phyloP scores from a whole-genome alignment of 2,329 filamentous ascomycete species.

The Epichloe festucae region DNA sequence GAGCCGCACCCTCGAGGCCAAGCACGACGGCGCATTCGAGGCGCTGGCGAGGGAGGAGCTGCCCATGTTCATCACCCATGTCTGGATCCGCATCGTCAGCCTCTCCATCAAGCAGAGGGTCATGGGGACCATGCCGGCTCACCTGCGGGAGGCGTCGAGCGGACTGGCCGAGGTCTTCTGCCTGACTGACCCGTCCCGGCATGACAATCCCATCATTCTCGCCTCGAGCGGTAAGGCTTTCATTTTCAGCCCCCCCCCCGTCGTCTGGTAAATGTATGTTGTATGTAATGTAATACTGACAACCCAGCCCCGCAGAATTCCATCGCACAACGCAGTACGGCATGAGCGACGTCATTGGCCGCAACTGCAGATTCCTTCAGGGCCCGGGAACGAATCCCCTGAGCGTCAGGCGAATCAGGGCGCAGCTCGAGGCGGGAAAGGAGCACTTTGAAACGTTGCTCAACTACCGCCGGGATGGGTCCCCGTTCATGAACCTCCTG shows the following conservation, averaged over 20 bases:
- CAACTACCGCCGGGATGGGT: slow-evolving; percentile 66
- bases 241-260: too few relatives aligned
- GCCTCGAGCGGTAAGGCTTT: slow-evolving; percentile 50
- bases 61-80: slow-evolving; percentile 57
- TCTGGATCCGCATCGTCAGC: slow-evolving; percentile 57
- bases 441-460: slow-evolving; percentile 63
- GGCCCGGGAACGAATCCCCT: slow-evolving; percentile 55
- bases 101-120: slow-evolving; percentile 54
- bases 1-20: slow-evolving; percentile 47
- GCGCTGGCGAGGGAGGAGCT: slow-evolving; percentile 53
- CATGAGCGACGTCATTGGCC: slow-evolving; percentile 56
- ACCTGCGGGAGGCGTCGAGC: slow-evolving; percentile 57
- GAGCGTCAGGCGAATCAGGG: slow-evolving; percentile 47
- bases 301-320: slow-evolving; percentile 41
- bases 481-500: slow-evolving; percentile 62
- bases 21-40: slow-evolving; percentile 52
- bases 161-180: slow-evolving; percentile 68
- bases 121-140: slow-evolving; percentile 50
- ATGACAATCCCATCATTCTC: slow-evolving; percentile 66
- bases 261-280: too few relatives aligned
- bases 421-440: slow-evolving; percentile 45
- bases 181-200: slow-evolving; percentile 57
- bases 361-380: slow-evolving; percentile 68
- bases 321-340: slow-evolving; percentile 64
- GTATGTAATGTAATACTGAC: too few relatives aligned